Conservation (phyloP, 2,329 filamentous ascomycete species). For the Alternaria arborescens region DNA sequence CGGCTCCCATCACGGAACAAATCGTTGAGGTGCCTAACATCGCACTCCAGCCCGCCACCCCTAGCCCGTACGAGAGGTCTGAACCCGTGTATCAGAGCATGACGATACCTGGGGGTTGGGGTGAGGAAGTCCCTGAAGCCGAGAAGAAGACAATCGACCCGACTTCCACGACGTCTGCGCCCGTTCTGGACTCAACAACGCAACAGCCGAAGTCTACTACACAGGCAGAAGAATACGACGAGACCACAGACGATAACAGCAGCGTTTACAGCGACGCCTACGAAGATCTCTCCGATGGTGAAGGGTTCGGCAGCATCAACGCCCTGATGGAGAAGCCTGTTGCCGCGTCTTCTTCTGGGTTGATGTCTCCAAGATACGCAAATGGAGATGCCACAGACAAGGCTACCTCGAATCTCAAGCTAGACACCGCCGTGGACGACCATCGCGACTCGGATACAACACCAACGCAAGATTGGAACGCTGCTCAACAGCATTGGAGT, state of each 20-base stretch:
- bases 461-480: conserved; percentile 68
- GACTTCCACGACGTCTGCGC: neutral
- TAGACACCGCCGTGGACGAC: conserved; percentile 16
- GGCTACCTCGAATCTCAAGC: conserved; percentile 20
- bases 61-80: conserved; percentile 37
- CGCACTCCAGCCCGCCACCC: conserved; percentile 48
- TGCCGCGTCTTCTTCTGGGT: conserved; percentile 32
- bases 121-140: conserved; percentile 38
- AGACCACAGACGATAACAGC: conserved; percentile 48
- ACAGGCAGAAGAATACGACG: conserved; percentile 24
- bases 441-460: conserved; percentile 17
- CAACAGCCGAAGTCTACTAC: conserved; percentile 4
- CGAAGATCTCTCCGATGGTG: conserved; percentile 73
- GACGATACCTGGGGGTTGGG: conserved; percentile 43
- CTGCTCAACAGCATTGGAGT: conserved; percentile 74
- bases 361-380: conserved; percentile 39
- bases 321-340: conserved; percentile 72
- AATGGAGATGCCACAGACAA: conserved; percentile 25
- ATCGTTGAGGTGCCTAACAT: conserved; percentile 42
- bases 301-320: conserved; percentile 76
- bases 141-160: neutral
- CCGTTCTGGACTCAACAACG: conserved; percentile 12
- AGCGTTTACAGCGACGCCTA: conserved; percentile 80
- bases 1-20: conserved; percentile 20
- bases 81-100: conserved; percentile 38